phyloP scores from a whole-genome alignment of 495 filamentous ascomycete genomes.

The Trichoderma parareesei region DNA sequence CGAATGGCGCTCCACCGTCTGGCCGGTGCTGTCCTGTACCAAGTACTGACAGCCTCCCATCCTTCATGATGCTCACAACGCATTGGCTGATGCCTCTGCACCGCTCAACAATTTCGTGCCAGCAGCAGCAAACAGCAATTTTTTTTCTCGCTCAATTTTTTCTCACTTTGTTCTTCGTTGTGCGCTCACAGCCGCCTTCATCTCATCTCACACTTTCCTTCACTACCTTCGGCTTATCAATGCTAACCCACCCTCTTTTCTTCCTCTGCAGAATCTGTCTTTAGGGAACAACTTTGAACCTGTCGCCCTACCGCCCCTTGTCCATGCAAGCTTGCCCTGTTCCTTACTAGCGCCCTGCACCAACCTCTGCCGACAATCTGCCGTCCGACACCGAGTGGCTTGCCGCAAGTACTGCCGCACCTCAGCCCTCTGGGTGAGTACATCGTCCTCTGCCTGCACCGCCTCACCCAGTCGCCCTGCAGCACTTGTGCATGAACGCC shows the following conservation, averaged over 20 bases:
- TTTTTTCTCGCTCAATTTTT: neutral
- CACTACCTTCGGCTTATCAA: neutral
- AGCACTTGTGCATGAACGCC: constrained; percentile 6
- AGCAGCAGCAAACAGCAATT: neutral
- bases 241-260: constrained; percentile 2
- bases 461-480: neutral
- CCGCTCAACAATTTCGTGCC: neutral
- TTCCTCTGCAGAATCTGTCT: neutral
- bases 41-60: neutral
- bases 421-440: neutral
- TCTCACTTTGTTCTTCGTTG: neutral
- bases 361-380: neutral
- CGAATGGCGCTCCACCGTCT: constrained; percentile 7
- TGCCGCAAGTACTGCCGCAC: neutral
- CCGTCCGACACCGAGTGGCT: neutral
- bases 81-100: neutral
- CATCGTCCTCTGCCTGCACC: neutral
- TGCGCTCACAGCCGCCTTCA: neutral
- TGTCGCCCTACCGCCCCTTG: neutral
- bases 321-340: constrained; percentile 1
- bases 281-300: too few relatives aligned
- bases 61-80: too few relatives aligned
- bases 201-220: neutral
- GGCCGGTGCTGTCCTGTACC: neutral
- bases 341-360: neutral